These are phyloP conservation scores for Lunasporangiospora selenospora DNA, from an alignment of 192 early-diverging fungal species.

Conservation along the genomic window DNA sequence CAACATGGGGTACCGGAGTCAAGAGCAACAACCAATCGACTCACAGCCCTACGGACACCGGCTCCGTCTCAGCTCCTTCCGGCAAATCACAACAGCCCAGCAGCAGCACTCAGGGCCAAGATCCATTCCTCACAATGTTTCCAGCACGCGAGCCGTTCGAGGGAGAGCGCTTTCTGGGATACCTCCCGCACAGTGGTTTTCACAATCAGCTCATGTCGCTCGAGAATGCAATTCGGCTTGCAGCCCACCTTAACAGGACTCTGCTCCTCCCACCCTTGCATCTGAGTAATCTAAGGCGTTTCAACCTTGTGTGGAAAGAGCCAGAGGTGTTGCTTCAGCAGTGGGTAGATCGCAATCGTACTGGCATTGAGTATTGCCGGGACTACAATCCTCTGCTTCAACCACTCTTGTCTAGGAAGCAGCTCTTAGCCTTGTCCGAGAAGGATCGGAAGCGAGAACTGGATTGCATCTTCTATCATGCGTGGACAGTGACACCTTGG, in stretches of 20 bases:
- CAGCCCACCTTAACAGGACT: constrained; percentile 57
- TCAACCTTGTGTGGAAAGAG: constrained; percentile 22
- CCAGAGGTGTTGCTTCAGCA: constrained; percentile 10
- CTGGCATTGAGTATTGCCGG: constrained; percentile 25
- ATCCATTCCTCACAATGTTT: constrained; percentile 42
- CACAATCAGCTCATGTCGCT: constrained; percentile 56
- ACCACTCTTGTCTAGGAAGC: constrained; percentile 9
- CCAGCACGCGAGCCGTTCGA: constrained; percentile 19
- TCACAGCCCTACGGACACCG: too few species aligned
- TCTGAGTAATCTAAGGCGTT: constrained; percentile 44
- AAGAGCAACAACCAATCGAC: too few species aligned
- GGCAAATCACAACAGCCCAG: too few species aligned
- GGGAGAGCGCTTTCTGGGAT: constrained; percentile 53
- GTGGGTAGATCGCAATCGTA: constrained; percentile 29
- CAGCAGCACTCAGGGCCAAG: too few species aligned
- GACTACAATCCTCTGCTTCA: constrained; percentile 7
- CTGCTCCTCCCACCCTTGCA: constrained; percentile 53
- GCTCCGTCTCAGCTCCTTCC: too few species aligned
- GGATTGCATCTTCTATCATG: constrained; percentile 31
- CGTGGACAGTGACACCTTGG: constrained; percentile 38
- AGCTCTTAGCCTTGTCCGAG: constrained; percentile 9
- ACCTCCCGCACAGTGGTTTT: constrained; percentile 60
- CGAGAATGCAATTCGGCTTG: constrained; percentile 57
- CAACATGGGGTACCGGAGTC: too few species aligned
- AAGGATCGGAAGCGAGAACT: constrained; percentile 7